Percentiles rank a stretch among this genome's conserved stretches.
phyloP scores from a whole-genome alignment of 495 filamentous ascomycete species.

The Annulohypoxylon stygium region DNA sequence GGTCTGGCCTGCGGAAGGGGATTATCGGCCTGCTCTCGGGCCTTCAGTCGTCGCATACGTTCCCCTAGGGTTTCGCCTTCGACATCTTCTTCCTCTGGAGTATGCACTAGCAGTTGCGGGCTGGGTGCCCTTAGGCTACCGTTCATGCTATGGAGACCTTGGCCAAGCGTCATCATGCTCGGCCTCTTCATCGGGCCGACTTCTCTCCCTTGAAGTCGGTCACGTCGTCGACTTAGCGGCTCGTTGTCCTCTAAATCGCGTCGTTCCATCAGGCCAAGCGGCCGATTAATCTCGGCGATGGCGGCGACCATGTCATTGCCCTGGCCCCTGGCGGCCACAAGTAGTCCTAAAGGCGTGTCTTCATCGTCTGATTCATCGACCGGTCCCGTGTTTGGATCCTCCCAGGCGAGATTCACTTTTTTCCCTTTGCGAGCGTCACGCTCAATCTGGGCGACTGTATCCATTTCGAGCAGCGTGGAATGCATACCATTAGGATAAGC shows the following conservation, averaged over 20 bases:
- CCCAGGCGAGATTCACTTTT: slow-evolving; percentile 90
- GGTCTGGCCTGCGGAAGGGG: slow-evolving; percentile 66
- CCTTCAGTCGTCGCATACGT: slow-evolving; percentile 76
- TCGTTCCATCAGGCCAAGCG: slow-evolving; percentile 86
- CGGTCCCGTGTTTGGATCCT: slow-evolving; percentile 67
- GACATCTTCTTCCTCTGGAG: slow-evolving; percentile 63
- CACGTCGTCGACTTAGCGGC: slow-evolving; percentile 82
- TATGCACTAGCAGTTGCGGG: slow-evolving; percentile 50
- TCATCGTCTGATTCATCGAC: slow-evolving; percentile 67
- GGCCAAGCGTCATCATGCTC: slow-evolving; percentile 57
- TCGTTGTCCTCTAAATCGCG: slow-evolving; percentile 92
- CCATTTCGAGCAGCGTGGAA: slow-evolving; percentile 89
- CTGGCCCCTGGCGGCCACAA: slow-evolving; percentile 74
- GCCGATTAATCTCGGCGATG: slow-evolving; percentile 67
- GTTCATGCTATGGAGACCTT: slow-evolving; percentile 34
- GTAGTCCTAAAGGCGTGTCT: slow-evolving; percentile 87
- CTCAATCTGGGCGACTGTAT: slow-evolving; percentile 90
- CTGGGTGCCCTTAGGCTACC: slow-evolving; percentile 43
- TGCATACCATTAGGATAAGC: slow-evolving; percentile 82
- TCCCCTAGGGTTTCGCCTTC: slow-evolving; percentile 86
- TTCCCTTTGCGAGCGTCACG: slow-evolving; percentile 78
- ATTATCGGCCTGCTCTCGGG: slow-evolving; percentile 58
- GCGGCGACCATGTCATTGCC: slow-evolving; percentile 66
- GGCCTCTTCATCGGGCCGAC: slow-evolving; percentile 55
- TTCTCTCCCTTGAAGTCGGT: slow-evolving; percentile 75